A percentile compares a stretch with the other conserved stretches of the same genome.
These are phyloP conservation scores for Suillus lakei DNA, from an alignment of 768 basidiomycete species.

Conservation along the genomic window DNA sequence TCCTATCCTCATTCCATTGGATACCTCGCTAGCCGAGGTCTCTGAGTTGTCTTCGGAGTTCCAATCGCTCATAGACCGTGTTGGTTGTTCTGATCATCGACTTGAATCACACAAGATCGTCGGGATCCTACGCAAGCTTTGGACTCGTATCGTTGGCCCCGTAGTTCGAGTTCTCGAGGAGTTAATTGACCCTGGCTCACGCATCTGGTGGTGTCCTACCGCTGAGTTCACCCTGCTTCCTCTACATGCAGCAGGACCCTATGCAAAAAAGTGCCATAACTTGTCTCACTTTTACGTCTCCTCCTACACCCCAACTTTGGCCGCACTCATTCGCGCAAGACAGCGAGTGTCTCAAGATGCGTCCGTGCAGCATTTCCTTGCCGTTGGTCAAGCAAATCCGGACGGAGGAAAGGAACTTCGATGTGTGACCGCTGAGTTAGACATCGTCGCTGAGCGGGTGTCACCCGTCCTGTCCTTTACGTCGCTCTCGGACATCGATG, in stretches of 20 bases:
- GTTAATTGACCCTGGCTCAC: background rate
- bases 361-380: background rate
- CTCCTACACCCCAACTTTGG: constrained; percentile 16
- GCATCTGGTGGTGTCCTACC: constrained; percentile 20
- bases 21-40: background rate
- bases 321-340: constrained; percentile 16
- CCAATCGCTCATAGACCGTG: background rate
- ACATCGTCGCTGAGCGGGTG: background rate
- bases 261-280: background rate
- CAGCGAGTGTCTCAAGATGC: background rate
- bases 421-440: background rate
- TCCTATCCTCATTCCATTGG: constrained; percentile 2
- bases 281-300: constrained; percentile 11
- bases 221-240: constrained; percentile 13
- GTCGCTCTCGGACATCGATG: background rate
- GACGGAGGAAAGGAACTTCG: background rate
- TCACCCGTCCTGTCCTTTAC: background rate
- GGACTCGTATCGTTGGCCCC: constrained; percentile 5
- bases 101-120: constrained; percentile 12
- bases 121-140: constrained; percentile 7
- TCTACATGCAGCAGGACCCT: constrained; percentile 16
- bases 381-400: constrained; percentile 11
- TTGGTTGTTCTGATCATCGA: background rate
- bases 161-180: constrained; percentile 3
- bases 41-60: background rate